Percentiles rank a stretch among this genome's conserved stretches.
Evolutionary conservation across 768 basidiomycete species (phyloP).

Genomic region (Sarcodon aspratus): DNA sequence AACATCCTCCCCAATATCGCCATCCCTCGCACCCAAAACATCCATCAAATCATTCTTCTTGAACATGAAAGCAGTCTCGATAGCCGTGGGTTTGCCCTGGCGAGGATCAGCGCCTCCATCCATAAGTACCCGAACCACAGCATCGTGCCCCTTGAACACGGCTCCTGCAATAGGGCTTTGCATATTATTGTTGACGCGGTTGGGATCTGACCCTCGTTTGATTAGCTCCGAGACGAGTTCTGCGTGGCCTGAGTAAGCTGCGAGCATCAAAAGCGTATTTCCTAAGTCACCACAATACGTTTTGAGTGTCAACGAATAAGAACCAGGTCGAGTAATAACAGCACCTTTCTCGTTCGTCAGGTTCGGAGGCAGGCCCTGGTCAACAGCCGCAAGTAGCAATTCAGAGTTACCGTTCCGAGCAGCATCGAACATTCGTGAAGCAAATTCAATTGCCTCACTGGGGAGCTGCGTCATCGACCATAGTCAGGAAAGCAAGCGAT

Average conservation of each 20-base stretch:
- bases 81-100: slow-evolving; percentile 53
- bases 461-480: slow-evolving; percentile 14
- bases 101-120: slow-evolving; percentile 47
- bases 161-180: slow-evolving; percentile 72
- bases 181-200: slow-evolving; percentile 56
- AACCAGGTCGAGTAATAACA: slow-evolving; percentile 1
- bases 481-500: not conserved
- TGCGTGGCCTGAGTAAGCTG: slow-evolving; percentile 59
- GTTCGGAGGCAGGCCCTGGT: slow-evolving; percentile 60
- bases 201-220: slow-evolving; percentile 48
- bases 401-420: slow-evolving; percentile 47
- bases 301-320: not conserved
- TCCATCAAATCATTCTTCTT: slow-evolving; percentile 41
- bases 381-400: slow-evolving; percentile 46
- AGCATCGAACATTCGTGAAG: slow-evolving; percentile 65
- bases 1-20: slow-evolving; percentile 27
- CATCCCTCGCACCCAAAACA: slow-evolving; percentile 47
- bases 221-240: slow-evolving; percentile 43
- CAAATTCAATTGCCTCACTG: slow-evolving; percentile 32
- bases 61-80: slow-evolving; percentile 63
- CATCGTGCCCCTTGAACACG: slow-evolving; percentile 62
- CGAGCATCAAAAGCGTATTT: slow-evolving; percentile 72
- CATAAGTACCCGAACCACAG: slow-evolving; percentile 46
- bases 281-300: slow-evolving; percentile 26
- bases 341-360: slow-evolving; percentile 63